A percentile compares a stretch with the other conserved stretches of the same genome.
These are phyloP conservation scores for Rhodotorula sp. DNA, from an alignment of 1,284 basidiomycete species.

Conservation along the genomic window DNA sequence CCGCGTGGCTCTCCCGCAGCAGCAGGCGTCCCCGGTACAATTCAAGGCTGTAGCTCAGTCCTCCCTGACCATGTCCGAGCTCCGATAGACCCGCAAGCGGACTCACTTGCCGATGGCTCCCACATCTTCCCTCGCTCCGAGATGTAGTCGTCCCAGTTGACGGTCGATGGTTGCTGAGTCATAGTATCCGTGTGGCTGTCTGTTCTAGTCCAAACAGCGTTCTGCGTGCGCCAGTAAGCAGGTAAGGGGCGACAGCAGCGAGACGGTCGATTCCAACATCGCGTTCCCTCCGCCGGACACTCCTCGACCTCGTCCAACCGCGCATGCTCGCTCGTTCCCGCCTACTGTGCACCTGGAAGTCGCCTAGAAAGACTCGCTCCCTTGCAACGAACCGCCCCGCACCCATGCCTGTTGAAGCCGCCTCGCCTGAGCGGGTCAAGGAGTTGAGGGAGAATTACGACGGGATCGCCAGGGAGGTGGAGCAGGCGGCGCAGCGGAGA, in stretches of 20 bases:
- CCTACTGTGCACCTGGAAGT: not conserved
- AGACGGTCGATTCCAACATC: not conserved
- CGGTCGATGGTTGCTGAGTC: not conserved
- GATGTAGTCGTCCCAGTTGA: conserved; percentile 44
- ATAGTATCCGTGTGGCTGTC: not conserved
- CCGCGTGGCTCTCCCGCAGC: not conserved
- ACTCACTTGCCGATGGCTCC: conserved; percentile 47
- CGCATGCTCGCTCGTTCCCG: not conserved
- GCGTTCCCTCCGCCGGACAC: not conserved
- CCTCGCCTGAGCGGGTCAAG: conserved; percentile 45
- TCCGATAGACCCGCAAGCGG: not conserved
- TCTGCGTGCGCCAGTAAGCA: not conserved
- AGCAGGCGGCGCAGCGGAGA: conserved; percentile 37
- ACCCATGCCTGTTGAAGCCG: conserved; percentile 21
- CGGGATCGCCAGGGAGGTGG: conserved; percentile 49
- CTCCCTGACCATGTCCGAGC: no score
- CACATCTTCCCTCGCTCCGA: conserved; percentile 40
- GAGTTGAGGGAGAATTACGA: conserved; percentile 52
- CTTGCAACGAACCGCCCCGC: not conserved
- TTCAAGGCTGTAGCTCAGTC: not conserved
- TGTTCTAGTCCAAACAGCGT: not conserved
- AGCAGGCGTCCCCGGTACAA: not conserved
- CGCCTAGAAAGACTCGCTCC: not conserved
- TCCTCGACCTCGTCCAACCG: not conserved
- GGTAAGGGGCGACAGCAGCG: not conserved